phyloP scores from a whole-genome alignment of 257 asterid genomes.

The Salvia miltiorrhiza region DNA sequence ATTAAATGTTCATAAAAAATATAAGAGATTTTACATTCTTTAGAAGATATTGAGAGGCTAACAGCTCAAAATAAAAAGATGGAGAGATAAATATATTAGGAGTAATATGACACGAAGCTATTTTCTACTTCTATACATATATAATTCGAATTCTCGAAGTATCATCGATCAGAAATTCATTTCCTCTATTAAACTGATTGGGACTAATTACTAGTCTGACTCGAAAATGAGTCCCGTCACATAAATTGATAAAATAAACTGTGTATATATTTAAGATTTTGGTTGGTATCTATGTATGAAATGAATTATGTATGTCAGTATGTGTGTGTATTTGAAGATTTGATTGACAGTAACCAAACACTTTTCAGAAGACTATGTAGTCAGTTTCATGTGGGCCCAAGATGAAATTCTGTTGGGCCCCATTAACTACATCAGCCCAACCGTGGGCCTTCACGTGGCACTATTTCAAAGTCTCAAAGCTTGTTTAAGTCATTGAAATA shows the following conservation, averaged over 20 bases:
- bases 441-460: constrained; percentile 22
- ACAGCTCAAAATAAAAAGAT: too few species aligned
- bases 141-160: not conserved
- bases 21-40: too few species aligned
- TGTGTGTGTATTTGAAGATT: constrained; percentile 20
- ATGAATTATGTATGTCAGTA: not conserved
- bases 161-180: not conserved
- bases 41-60: too few species aligned
- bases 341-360: constrained; percentile 33
- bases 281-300: not conserved
- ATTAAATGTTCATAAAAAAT: too few species aligned
- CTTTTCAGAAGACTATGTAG: constrained; percentile 27
- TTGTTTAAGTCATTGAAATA: constrained; percentile 18
- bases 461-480: constrained; percentile 25
- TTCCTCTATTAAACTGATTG: not conserved
- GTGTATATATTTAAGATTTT: not conserved
- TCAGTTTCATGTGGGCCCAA: constrained; percentile 20
- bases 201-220: not conserved
- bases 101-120: too few species aligned
- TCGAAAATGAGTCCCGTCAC: not conserved
- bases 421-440: not conserved
- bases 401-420: constrained; percentile 8
- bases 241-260: too few species aligned
- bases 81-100: too few species aligned
- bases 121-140: too few species aligned